These are phyloP conservation scores for Geranomyces michiganensis DNA, from an alignment of 192 early-diverging fungal genomes.

Conservation along the genomic window DNA sequence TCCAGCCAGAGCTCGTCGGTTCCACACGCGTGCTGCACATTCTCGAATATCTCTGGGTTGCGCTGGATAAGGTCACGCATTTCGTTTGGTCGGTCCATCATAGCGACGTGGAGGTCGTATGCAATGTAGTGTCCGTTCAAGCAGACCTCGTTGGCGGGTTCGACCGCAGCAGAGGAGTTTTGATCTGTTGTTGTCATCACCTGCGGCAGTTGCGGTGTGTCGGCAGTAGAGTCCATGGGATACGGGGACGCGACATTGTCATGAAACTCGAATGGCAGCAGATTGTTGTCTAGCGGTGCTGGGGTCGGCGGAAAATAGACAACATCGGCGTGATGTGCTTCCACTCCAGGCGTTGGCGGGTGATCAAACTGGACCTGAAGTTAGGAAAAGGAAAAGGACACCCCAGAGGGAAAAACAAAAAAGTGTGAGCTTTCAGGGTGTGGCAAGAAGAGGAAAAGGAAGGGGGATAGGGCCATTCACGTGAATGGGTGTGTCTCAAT, in stretches of 20 bases:
- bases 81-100: constrained; percentile 35
- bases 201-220: neutral
- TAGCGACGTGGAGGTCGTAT: constrained; percentile 32
- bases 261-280: constrained; percentile 7
- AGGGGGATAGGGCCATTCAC: no score
- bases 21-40: constrained; percentile 20
- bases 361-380: constrained; percentile 14
- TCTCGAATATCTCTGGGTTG: constrained; percentile 28
- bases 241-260: neutral
- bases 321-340: neutral
- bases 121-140: constrained; percentile 34
- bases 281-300: constrained; percentile 11
- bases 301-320: constrained; percentile 34
- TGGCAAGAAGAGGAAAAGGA: no score
- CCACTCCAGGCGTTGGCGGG: constrained; percentile 12
- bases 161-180: neutral
- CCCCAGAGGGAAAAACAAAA: no score
- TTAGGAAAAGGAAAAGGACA: neutral
- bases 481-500: no score
- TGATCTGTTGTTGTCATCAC: neutral
- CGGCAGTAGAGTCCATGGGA: neutral
- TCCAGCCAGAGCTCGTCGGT: constrained; percentile 17
- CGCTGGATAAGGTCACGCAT: constrained; percentile 31
- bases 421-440: no score
- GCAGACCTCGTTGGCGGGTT: constrained; percentile 23